Conservation (phyloP, 2,329 filamentous ascomycete species). For the Xylaria polymorpha region DNA sequence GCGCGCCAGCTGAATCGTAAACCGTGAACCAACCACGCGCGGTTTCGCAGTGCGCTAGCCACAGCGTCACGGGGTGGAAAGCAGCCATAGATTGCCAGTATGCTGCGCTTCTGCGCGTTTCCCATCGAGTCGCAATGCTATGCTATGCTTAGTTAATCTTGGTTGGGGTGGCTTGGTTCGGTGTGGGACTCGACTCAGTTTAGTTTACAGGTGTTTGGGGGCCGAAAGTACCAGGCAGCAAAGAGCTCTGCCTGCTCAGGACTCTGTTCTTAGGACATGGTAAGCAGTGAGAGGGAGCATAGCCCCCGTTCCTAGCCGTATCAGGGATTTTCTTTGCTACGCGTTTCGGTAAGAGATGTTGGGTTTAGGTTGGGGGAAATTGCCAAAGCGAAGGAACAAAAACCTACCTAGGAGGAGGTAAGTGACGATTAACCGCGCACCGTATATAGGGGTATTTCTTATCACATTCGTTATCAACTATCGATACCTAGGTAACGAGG, state of each 20-base stretch:
- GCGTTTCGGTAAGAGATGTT: not conserved
- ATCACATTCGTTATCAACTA: not conserved
- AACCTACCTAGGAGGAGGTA: too few species aligned
- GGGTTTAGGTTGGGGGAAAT: not conserved
- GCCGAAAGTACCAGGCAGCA: slow-evolving; percentile 11
- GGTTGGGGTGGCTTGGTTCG: slow-evolving; percentile 17
- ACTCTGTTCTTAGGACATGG: not conserved
- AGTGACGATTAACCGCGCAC: too few species aligned
- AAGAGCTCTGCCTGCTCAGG: not conserved
- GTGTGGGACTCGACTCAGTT: slow-evolving; percentile 4
- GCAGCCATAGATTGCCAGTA: too few species aligned
- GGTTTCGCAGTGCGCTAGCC: slow-evolving; percentile 5
- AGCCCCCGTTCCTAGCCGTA: not conserved
- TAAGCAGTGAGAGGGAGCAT: slow-evolving; percentile 1
- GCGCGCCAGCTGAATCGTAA: not conserved
- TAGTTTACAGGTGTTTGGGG: not conserved
- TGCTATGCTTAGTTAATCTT: not conserved
- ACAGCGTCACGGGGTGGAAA: slow-evolving; percentile 1
- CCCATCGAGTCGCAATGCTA: not conserved
- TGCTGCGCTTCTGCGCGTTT: not conserved
- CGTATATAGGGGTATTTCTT: too few species aligned
- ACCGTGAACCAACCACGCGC: not conserved
- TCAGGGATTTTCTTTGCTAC: not conserved
- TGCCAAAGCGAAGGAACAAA: not conserved
- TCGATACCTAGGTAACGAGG: not conserved